Evolutionary conservation across 305 asterid genomes (phyloP).

Genomic region (Fraxinus baroniana): DNA sequence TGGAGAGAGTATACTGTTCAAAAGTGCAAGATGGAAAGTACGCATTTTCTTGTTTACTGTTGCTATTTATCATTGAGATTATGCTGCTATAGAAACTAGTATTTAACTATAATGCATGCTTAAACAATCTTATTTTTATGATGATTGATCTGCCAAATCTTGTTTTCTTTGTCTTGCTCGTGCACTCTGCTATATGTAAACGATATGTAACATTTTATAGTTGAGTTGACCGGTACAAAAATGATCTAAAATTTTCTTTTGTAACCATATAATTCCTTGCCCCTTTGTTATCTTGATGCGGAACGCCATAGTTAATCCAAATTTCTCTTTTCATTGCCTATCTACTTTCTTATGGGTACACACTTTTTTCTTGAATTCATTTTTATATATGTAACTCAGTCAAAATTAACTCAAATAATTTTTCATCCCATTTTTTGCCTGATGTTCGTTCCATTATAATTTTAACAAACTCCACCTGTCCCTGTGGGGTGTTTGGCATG

Average conservation of each 20-base stretch:
- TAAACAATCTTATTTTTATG: neutral
- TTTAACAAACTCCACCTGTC: neutral
- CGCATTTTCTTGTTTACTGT: neutral
- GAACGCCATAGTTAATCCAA: neutral
- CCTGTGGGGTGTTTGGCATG: neutral
- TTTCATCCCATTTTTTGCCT: neutral
- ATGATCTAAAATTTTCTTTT: neutral
- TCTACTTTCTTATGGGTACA: neutral
- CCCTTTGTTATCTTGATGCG: neutral
- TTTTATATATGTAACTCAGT: neutral
- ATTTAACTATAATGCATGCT: neutral
- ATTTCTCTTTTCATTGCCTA: neutral
- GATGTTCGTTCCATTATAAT: neutral
- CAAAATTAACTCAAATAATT: neutral
- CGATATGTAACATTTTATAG: neutral
- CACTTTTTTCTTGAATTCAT: neutral
- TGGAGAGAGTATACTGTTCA: slow-evolving; percentile 46
- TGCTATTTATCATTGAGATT: neutral
- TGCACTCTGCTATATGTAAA: neutral
- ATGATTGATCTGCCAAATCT: neutral
- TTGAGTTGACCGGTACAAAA: neutral
- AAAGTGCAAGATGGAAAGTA: slow-evolving; percentile 71
- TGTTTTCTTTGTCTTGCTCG: neutral
- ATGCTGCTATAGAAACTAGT: neutral
- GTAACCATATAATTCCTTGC: neutral